Evolutionary conservation across 257 asterid species (phyloP).

Genomic region (Leonotis leonurus): DNA sequence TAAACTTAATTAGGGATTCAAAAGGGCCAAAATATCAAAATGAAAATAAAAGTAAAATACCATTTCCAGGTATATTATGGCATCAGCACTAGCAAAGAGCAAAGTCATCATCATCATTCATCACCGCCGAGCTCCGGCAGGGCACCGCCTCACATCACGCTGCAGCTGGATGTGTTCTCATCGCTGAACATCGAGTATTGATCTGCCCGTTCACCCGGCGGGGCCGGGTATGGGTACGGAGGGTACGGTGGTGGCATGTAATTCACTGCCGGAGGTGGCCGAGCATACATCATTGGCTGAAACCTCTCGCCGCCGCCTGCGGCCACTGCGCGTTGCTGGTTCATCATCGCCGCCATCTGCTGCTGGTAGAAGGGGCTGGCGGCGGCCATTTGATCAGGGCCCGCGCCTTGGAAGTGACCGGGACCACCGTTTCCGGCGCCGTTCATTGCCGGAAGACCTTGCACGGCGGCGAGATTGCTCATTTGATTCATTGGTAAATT

Average conservation of each 20-base stretch:
- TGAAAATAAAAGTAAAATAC: conserved; percentile 17
- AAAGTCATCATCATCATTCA: background rate
- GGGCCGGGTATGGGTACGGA: conserved; percentile 51
- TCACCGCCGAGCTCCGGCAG: background rate
- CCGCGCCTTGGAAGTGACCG: conserved; percentile 42
- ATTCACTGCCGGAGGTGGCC: conserved; percentile 89
- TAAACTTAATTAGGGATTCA: conserved; percentile 30
- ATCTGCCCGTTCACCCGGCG: conserved; percentile 48
- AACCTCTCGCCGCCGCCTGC: conserved; percentile 74
- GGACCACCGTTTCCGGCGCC: conserved; percentile 28
- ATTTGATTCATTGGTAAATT: conserved; percentile 26
- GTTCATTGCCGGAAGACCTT: conserved; percentile 57
- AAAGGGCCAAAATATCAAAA: conserved; percentile 2
- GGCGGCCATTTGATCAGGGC: conserved; percentile 47
- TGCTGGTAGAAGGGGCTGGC: conserved; percentile 64
- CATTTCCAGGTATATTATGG: conserved; percentile 43
- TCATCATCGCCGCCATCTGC: conserved; percentile 78
- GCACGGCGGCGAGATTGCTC: conserved; percentile 46
- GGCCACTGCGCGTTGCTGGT: conserved; percentile 47
- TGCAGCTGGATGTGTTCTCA: conserved; percentile 63
- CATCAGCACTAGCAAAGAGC: conserved; percentile 25
- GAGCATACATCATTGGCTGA: conserved; percentile 95
- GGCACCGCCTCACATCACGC: conserved; percentile 44
- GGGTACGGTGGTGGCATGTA: conserved; percentile 78
- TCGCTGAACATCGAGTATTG: conserved; percentile 58